Base-by-base conservation (phyloP, 2,329 filamentous ascomycete genomes). In the Colletotrichum sansevieriae region DNA sequence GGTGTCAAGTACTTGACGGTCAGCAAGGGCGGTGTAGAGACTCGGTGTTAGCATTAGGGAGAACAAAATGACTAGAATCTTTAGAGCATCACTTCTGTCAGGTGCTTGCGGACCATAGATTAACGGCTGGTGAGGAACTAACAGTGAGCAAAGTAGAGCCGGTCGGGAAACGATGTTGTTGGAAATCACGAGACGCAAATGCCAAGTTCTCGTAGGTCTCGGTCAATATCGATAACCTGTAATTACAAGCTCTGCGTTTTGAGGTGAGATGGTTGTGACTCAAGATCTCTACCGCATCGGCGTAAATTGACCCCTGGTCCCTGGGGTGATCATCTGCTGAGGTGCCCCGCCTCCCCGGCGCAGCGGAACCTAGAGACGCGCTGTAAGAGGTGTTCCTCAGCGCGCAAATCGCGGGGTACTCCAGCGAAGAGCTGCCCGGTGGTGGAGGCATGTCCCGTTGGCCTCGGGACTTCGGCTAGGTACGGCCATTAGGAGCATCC, bases 1-100 rank as follows among this genome's bases (percentile, higher is more conserved):
- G 96, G 96, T 1, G 96, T 99, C 72, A 99, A 99, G 81, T 99
- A 99, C 80, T 78, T 99, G 74, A 98, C 95, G 15, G 83, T 91
- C 56, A 91, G 89, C 75, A 88, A 88, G 71, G 85, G 86, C 13
- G 89, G 89, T 22, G 83, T 91, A 47, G 89, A 91, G 78, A 84
- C 90, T 73, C 82, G 89, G 73, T 91, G 89, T 76, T 89, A 71
- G 64, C 41, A 37, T 37, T 29, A 54, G 37, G 4, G 29, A 29
- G 29, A 52, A 68, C 13, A 58, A 58, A 70, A 70, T 68, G 63
- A 61, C 47, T 46, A 54, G 44, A 29, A 66, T 22, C 55, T 22
- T 37, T 11, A 20, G 12, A 52, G 15, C 56, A 39, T 35, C 22
- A 8, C 20, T 41, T 29, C 20, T 39, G 52, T 66, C 66, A 69